Evolutionary conservation across 768 basidiomycete species (phyloP).

Genomic region (Podaxis pistillaris): DNA sequence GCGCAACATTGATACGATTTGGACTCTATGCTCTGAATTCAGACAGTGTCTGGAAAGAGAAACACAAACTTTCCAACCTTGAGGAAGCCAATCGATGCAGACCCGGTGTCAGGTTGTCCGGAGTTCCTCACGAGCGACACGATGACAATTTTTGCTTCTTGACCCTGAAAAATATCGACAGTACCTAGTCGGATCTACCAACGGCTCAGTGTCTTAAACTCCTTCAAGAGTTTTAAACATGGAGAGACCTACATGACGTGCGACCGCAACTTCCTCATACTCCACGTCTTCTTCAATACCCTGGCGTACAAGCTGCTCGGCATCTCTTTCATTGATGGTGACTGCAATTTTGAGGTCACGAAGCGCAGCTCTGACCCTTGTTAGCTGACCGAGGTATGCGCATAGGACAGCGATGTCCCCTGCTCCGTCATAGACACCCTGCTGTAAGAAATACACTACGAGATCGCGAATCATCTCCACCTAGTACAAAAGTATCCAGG

Average conservation of each 20-base stretch:
- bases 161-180: slow-evolving; percentile 78
- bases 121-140: slow-evolving; percentile 74
- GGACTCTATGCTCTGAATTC: slow-evolving; percentile 33
- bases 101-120: slow-evolving; percentile 37
- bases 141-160: slow-evolving; percentile 71
- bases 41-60: not conserved
- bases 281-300: slow-evolving; percentile 45
- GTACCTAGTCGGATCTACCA: slow-evolving; percentile 65
- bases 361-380: slow-evolving; percentile 38
- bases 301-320: slow-evolving; percentile 45
- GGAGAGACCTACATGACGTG: too few species aligned
- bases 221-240: too few species aligned
- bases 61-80: slow-evolving; percentile 41
- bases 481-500: slow-evolving; percentile 20
- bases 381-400: slow-evolving; percentile 46
- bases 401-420: slow-evolving; percentile 49
- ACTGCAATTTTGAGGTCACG: slow-evolving; percentile 47
- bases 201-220: not conserved
- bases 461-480: slow-evolving; percentile 44
- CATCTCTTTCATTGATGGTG: slow-evolving; percentile 68
- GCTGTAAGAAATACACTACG: slow-evolving; percentile 42
- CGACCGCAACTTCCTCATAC: slow-evolving; percentile 18
- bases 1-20: slow-evolving; percentile 63
- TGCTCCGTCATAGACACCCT: slow-evolving; percentile 43
- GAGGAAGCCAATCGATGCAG: slow-evolving; percentile 65